Evolutionary conservation across 345 rosid genomes (phyloP).

Genomic region (Pugionium cornutum): DNA sequence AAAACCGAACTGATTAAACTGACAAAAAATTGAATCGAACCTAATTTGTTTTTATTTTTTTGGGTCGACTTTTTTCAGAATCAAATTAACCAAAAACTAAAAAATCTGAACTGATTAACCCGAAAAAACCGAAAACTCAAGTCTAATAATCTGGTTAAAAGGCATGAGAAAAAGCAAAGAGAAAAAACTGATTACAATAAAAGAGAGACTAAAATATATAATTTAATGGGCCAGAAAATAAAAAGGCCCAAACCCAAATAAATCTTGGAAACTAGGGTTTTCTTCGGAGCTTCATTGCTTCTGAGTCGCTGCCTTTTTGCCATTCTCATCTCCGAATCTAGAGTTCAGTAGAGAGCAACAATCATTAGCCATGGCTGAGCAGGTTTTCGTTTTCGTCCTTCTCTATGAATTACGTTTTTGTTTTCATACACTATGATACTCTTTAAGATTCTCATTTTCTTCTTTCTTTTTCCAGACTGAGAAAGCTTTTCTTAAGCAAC

Average conservation of each 20-base stretch:
- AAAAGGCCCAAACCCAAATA: conserved; percentile 20
- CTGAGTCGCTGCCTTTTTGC: not conserved
- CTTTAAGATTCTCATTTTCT: conserved; percentile 7
- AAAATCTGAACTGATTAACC: too few relatives aligned
- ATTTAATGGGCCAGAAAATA: conserved; percentile 11
- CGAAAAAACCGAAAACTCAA: too few relatives aligned
- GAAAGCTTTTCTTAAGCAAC: conserved; percentile 81
- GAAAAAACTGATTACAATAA: too few relatives aligned
- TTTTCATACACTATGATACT: not conserved
- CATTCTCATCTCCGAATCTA: conserved; percentile 18
- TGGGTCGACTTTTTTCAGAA: too few relatives aligned
- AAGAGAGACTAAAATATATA: too few relatives aligned
- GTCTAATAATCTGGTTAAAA: too few relatives aligned
- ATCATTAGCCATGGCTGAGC: conserved; percentile 44
- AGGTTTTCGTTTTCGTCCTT: conserved; percentile 16
- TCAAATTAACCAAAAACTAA: too few relatives aligned
- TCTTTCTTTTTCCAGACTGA: conserved; percentile 54
- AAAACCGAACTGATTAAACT: too few relatives aligned
- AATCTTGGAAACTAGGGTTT: conserved; percentile 35
- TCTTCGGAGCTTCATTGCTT: not conserved
- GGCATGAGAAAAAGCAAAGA: too few relatives aligned
- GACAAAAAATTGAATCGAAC: too few relatives aligned
- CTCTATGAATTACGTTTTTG: not conserved
- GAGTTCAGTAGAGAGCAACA: conserved; percentile 17
- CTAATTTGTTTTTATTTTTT: too few relatives aligned